A percentile compares a stretch with the other conserved stretches of the same genome.
Evolutionary conservation across 495 filamentous ascomycete genomes (phyloP).

Genomic region (Melanomma pulvis-pyrius): DNA sequence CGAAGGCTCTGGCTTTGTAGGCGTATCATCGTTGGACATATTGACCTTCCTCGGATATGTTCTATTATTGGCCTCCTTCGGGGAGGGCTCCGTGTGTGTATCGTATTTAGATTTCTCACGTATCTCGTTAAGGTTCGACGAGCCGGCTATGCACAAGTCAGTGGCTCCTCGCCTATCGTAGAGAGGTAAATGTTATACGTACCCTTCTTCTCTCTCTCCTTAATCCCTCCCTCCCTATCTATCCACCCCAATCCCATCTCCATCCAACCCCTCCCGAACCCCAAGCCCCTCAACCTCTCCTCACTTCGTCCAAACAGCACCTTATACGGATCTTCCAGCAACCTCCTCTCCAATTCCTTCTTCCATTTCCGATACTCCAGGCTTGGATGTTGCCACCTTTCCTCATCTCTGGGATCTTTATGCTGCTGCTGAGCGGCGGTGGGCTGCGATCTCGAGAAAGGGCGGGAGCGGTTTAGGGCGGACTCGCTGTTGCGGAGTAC

Average conservation of each 20-base stretch:
- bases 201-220: not conserved
- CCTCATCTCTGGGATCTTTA: conserved; percentile 2
- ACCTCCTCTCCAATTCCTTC: conserved; percentile 5
- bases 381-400: conserved; percentile 12
- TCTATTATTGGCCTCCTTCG: not conserved
- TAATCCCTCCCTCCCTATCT: conserved; percentile 12
- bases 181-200: not conserved
- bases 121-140: not conserved
- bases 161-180: not conserved
- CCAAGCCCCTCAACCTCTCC: conserved; percentile 11
- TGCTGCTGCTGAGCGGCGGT: conserved; percentile 10
- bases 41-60: conserved; percentile 9
- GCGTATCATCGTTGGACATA: not conserved
- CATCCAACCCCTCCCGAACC: conserved; percentile 1
- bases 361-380: conserved; percentile 8
- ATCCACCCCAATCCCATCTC: not conserved
- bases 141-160: not conserved
- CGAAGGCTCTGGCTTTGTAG: not conserved
- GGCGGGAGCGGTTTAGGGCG: conserved; percentile 1
- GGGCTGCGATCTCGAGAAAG: conserved; percentile 22
- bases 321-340: conserved; percentile 19
- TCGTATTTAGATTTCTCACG: not conserved
- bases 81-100: not conserved
- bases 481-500: conserved; percentile 3
- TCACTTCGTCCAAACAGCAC: conserved; percentile 20